Evolutionary conservation across 2,329 filamentous ascomycete species (phyloP).

Genomic region (Aquanectria penicillioides): DNA sequence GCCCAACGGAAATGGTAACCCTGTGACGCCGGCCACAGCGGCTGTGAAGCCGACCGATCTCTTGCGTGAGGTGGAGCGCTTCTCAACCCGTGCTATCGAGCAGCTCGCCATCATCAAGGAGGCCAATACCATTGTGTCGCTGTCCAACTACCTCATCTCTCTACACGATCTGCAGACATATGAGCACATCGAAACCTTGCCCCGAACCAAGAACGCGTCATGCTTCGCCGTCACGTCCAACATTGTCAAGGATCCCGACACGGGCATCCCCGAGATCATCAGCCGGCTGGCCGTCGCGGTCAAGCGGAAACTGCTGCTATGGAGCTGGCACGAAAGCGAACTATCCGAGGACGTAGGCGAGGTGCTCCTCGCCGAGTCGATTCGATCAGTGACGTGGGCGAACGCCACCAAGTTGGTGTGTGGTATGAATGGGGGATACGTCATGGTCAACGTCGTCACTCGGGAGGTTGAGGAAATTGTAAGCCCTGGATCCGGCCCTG

Average conservation of each 20-base stretch:
- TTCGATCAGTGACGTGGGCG: slow-evolving; percentile 92
- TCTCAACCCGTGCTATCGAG: slow-evolving; percentile 88
- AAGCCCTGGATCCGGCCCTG: slow-evolving; percentile 76
- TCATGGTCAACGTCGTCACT: slow-evolving; percentile 85
- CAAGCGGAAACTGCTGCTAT: slow-evolving; percentile 87
- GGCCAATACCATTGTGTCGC: slow-evolving; percentile 87
- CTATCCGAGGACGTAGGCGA: slow-evolving; percentile 78
- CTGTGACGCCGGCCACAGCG: slow-evolving; percentile 44
- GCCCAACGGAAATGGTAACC: slow-evolving; percentile 41
- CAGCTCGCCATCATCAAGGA: slow-evolving; percentile 97
- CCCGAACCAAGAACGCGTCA: slow-evolving; percentile 86
- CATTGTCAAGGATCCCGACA: slow-evolving; percentile 88
- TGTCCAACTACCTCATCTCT: slow-evolving; percentile 90
- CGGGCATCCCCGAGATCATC: slow-evolving; percentile 91
- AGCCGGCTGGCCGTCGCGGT: slow-evolving; percentile 91
- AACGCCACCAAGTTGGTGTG: slow-evolving; percentile 87
- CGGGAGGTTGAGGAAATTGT: slow-evolving; percentile 80
- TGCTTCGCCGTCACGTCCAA: slow-evolving; percentile 95
- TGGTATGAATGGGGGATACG: slow-evolving; percentile 91
- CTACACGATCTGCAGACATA: slow-evolving; percentile 91
- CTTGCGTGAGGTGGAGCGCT: slow-evolving; percentile 91
- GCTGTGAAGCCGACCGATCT: slow-evolving; percentile 76
- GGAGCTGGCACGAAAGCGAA: slow-evolving; percentile 97
- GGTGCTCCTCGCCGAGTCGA: slow-evolving; percentile 81
- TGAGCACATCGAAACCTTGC: slow-evolving; percentile 79